Evolutionary conservation across 2,329 filamentous ascomycete species (phyloP).

Genomic region (Fusarium sp.): DNA sequence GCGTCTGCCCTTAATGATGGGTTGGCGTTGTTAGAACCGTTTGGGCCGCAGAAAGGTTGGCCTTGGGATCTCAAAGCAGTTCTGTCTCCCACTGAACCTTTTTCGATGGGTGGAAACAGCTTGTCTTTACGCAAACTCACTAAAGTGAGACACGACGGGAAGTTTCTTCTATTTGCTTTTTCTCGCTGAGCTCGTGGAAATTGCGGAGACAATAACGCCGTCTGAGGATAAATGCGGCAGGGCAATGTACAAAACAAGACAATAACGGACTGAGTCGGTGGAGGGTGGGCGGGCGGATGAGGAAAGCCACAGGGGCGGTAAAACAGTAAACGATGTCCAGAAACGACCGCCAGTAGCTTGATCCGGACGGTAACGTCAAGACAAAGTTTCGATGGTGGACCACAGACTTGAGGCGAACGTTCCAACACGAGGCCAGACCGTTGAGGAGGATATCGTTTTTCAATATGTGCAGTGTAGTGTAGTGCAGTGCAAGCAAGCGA

Average conservation of each 20-base stretch:
- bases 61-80: constrained; percentile 28
- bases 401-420: constrained; percentile 34
- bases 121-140: constrained; percentile 32
- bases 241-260: constrained; percentile 31
- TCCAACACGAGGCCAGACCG: constrained; percentile 43
- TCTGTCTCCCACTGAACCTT: constrained; percentile 29
- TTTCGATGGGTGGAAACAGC: constrained; percentile 18
- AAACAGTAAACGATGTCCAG: constrained; percentile 31
- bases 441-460: constrained; percentile 40
- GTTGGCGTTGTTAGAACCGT: constrained; percentile 21
- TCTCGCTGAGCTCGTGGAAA: constrained; percentile 41
- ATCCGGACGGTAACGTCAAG: constrained; percentile 34
- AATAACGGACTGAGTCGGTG: constrained; percentile 34
- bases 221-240: constrained; percentile 34
- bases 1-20: constrained; percentile 25
- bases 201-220: constrained; percentile 36
- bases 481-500: constrained; percentile 34
- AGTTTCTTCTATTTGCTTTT: constrained; percentile 42
- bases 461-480: constrained; percentile 26
- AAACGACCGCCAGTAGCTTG: constrained; percentile 37
- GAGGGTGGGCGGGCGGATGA: constrained; percentile 35
- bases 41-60: constrained; percentile 28
- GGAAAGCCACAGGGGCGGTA: constrained; percentile 31
- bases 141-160: constrained; percentile 43
- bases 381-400: constrained; percentile 38